Conservation (phyloP, 176 grass and related monocot species). For the Oropetium thomaeum region DNA sequence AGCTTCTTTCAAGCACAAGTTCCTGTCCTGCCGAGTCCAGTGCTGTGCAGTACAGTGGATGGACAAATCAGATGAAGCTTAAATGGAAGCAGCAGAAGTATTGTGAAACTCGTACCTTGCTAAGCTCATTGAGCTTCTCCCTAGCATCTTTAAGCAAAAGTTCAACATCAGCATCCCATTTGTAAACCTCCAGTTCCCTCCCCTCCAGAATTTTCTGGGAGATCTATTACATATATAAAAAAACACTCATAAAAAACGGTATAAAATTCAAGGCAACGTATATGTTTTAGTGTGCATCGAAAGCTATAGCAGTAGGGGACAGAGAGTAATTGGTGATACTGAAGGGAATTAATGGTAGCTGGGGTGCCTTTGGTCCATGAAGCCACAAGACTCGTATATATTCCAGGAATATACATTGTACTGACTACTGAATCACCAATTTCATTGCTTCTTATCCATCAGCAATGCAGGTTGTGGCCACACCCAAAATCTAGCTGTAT, state of each 20-base stretch:
- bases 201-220: conserved; percentile 65
- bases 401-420: not conserved
- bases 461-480: not conserved
- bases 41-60: conserved; percentile 48
- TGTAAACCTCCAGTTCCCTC: conserved; percentile 82
- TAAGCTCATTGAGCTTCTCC: conserved; percentile 77
- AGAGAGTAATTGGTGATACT: not conserved
- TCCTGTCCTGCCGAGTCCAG: conserved; percentile 87
- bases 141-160: conserved; percentile 61
- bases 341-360: too few relatives aligned
- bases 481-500: not conserved
- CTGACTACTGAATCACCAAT: not conserved
- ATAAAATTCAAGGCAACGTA: not conserved
- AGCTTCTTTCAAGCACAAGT: conserved; percentile 74
- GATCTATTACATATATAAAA: conserved; percentile 49
- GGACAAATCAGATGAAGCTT: conserved; percentile 9
- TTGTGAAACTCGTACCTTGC: conserved; percentile 48
- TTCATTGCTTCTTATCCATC: not conserved
- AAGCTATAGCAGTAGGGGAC: not conserved
- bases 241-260: conserved; percentile 20
- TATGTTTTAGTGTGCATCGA: not conserved
- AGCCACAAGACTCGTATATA: not conserved
- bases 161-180: conserved; percentile 76
- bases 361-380: too few relatives aligned
- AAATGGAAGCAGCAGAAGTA: conserved; percentile 18